Base-by-base conservation (phyloP, 2,329 filamentous ascomycete genomes). In the Lasiodiplodia hormozganensis region DNA sequence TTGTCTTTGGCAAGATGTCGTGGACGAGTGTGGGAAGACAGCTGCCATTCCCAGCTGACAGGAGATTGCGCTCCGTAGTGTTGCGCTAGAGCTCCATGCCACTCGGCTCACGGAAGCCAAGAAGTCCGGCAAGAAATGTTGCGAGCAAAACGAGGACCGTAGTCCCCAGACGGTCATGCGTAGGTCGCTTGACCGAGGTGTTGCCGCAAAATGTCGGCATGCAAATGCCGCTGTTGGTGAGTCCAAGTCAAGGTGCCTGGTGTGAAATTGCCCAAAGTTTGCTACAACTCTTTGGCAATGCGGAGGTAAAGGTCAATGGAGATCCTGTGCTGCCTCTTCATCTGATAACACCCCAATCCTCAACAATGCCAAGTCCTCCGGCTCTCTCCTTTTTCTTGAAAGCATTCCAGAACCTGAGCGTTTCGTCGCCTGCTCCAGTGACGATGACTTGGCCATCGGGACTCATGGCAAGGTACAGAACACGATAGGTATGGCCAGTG, bases 401-500 rank as follows among this genome's bases (percentile, higher is more conserved):
- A 2, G 96, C 91, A 69, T 96, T 96, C 96, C 96, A 99, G 82
- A 99, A 99, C 53, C 96, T 86, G 62, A 99, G 81, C 0, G 96
- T 99, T 82, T 99, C 96, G 73, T 99, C 96, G 18, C 96, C 96
- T 4, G 96, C 96, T 28, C 96, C 96, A 0, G 96, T 99, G 14
- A 98, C 96, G 23, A 99, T 92, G 2, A 93, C 92, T 73, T 94
- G 89, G 21, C 96, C 96, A 76, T 98, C 95, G 1, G 96, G 96
- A 76, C 94, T 97, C 94, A 98, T 98, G 38, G 94, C 94, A 65
- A 99, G 85, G 78, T 98, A 99, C 3, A 99, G 85, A 14, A 99
- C 96, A 76, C 96, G 91, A 80, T 96, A 98, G 1, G 96, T 99
- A 79, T 99, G 96, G 0, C 96, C 96, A 0, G 96, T 99, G 56